Base-by-base conservation (phyloP, 106 monocot species). In the Triglochin maritima region DNA sequence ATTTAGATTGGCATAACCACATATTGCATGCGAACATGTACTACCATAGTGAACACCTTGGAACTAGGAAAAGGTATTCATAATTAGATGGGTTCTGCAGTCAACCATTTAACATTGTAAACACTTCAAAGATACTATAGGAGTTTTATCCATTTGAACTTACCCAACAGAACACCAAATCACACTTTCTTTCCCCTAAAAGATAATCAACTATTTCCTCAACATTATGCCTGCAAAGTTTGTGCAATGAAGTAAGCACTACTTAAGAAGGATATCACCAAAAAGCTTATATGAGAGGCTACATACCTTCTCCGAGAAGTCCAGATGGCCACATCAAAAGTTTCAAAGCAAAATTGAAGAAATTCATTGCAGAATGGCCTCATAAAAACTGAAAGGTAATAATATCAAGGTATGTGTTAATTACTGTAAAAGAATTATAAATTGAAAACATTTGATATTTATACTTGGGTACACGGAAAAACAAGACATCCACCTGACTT, bases 331-430 rank as follows among this genome's bases (percentile, higher is more conserved):
- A 92, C 54, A 56, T 80, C 69, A 79, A 92, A 92, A 17, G 57
- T 76, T 66, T 88, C 77, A 71, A 88, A 92, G 77, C 92, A 88
- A 50, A 85, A 92, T 51, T 80, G 76, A 66, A 92, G 59, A 79
- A 92, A 92, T 69, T 85, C 85, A 52, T 85, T 77, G 59, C 85
- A 92, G 62, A 77, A 86, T 41, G 87, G 92, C 64, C 92, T 83
- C 64, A 78, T 92, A 54, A 83, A 88, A 76, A 85, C 85, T 85
- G 81, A 45, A 62, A 50, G 10, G 45, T 15, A 48, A 62, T 46
- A 64, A 47, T 6, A 45, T 3, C 17, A 14, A 45, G 49, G 44
- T 47, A 48, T 64, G 12, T 14, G 13, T 48, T 5, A 6, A 1
- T 63, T 45, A 64, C 5, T 4, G 7, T 45, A 9, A 64, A 17